Evolutionary conservation across 495 filamentous ascomycete species (phyloP).

Genomic region (Clohesyomyces aquaticus): DNA sequence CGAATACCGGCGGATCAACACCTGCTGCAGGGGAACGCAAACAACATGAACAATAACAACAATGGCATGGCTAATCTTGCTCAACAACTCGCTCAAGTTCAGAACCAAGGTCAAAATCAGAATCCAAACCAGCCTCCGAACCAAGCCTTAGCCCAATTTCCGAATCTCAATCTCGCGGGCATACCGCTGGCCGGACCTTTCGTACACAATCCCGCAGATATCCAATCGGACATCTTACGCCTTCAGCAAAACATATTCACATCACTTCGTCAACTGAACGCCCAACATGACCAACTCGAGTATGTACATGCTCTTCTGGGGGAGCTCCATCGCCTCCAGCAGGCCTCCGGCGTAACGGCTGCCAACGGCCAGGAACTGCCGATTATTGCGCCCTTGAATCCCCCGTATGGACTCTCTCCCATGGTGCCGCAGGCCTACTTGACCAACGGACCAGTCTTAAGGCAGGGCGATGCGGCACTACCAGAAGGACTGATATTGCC

Average conservation of each 20-base stretch:
- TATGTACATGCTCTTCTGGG: slow-evolving; percentile 33
- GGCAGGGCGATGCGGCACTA: slow-evolving; percentile 67
- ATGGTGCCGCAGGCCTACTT: slow-evolving; percentile 43
- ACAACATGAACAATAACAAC: slow-evolving; percentile 29
- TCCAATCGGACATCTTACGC: slow-evolving; percentile 39
- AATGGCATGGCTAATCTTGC: slow-evolving; percentile 32
- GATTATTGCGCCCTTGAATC: slow-evolving; percentile 29
- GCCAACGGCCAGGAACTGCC: slow-evolving; percentile 27
- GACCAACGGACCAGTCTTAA: slow-evolving; percentile 54
- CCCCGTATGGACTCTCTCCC: slow-evolving; percentile 16
- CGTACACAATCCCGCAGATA: slow-evolving; percentile 25
- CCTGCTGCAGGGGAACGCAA: slow-evolving; percentile 32
- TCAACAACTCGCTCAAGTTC: slow-evolving; percentile 27
- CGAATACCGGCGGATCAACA: slow-evolving; percentile 47
- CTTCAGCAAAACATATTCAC: slow-evolving; percentile 40
- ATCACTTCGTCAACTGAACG: slow-evolving; percentile 36
- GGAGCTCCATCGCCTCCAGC: slow-evolving; percentile 35
- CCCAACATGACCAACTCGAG: slow-evolving; percentile 36
- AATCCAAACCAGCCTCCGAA: slow-evolving; percentile 8
- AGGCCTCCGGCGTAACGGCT: slow-evolving; percentile 25
- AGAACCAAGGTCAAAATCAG: slow-evolving; percentile 9
- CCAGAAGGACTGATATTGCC: slow-evolving; percentile 75
- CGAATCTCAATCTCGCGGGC: not conserved
- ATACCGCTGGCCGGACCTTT: slow-evolving; percentile 1
- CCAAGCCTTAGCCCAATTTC: slow-evolving; percentile 1